Percentiles rank a stretch among this genome's conserved stretches.
Conservation (phyloP, 345 rosid genomes). For the Cardamine chenopodiifolia region DNA sequence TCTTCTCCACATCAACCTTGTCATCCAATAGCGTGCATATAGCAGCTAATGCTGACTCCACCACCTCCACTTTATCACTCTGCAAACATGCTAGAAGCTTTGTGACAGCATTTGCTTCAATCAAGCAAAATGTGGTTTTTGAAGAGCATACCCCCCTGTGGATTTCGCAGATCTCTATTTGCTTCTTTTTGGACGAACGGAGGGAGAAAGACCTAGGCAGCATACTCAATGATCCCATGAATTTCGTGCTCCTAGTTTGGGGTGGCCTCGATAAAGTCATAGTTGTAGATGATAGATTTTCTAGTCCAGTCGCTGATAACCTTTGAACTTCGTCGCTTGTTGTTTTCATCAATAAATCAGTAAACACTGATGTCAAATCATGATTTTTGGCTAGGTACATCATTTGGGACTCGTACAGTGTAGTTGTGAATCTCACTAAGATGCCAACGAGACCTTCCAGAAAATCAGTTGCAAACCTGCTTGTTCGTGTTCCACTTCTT, state of each 20-base stretch:
- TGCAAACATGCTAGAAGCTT: slow-evolving; percentile 71
- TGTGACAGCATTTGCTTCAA: slow-evolving; percentile 82
- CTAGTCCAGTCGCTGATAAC: slow-evolving; percentile 77
- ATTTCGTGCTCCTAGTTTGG: slow-evolving; percentile 48
- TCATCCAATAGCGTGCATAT: slow-evolving; percentile 82
- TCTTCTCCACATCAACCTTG: slow-evolving; percentile 70
- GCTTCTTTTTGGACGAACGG: slow-evolving; percentile 54
- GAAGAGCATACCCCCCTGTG: slow-evolving; percentile 89
- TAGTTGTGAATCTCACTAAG: slow-evolving; percentile 86
- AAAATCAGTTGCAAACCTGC: slow-evolving; percentile 65
- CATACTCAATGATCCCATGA: slow-evolving; percentile 49
- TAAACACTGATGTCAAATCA: slow-evolving; percentile 69
- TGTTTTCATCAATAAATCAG: slow-evolving; percentile 73
- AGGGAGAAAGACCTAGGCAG: slow-evolving; percentile 54
- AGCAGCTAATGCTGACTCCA: slow-evolving; percentile 83
- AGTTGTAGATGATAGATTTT: slow-evolving; percentile 76
- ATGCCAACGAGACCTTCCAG: slow-evolving; percentile 82
- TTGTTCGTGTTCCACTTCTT: slow-evolving; percentile 59
- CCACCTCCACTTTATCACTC: slow-evolving; percentile 73
- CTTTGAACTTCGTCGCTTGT: slow-evolving; percentile 82
- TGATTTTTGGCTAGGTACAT: slow-evolving; percentile 63
- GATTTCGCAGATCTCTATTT: slow-evolving; percentile 54
- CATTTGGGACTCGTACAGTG: slow-evolving; percentile 71
- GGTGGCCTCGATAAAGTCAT: slow-evolving; percentile 60
- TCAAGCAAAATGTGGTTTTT: slow-evolving; percentile 75